Conservation (phyloP, 176 grass and related monocot species). For the Tuctoria greenei region DNA sequence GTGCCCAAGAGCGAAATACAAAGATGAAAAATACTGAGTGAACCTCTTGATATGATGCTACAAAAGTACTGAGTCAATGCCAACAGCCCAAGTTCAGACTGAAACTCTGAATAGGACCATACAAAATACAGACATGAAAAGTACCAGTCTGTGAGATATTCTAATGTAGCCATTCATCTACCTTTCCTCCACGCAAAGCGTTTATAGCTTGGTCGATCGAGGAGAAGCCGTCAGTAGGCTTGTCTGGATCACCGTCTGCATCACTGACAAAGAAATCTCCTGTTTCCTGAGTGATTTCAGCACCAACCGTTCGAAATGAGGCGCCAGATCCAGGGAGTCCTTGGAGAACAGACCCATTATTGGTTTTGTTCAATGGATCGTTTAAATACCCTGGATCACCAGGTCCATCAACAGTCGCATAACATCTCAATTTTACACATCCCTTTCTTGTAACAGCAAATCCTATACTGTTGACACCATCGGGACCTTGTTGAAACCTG, state of each 20-base stretch:
- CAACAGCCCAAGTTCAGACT: not conserved
- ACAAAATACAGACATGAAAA: not conserved
- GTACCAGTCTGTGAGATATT: not conserved
- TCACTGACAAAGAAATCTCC: constrained; percentile 84
- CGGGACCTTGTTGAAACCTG: constrained; percentile 56
- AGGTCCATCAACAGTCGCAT: constrained; percentile 44
- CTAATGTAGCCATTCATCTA: constrained; percentile 10
- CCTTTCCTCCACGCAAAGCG: constrained; percentile 69
- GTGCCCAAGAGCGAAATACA: not conserved
- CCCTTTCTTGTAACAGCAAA: constrained; percentile 59
- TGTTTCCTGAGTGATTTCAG: constrained; percentile 88
- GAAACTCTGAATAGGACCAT: not conserved
- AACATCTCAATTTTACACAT: constrained; percentile 57
- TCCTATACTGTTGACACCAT: constrained; percentile 47
- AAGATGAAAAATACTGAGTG: not conserved
- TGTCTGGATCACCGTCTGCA: constrained; percentile 74
- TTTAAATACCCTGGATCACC: constrained; percentile 31
- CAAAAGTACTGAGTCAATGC: not conserved
- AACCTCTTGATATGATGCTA: not conserved
- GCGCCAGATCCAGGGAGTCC: constrained; percentile 32
- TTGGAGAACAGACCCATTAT: constrained; percentile 53
- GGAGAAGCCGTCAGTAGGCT: constrained; percentile 72
- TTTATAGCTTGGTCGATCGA: constrained; percentile 72
- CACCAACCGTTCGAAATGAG: constrained; percentile 67
- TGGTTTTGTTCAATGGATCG: constrained; percentile 45